Evolutionary conservation across 331 rosid genomes (phyloP).

Genomic region (Saraca asoca): DNA sequence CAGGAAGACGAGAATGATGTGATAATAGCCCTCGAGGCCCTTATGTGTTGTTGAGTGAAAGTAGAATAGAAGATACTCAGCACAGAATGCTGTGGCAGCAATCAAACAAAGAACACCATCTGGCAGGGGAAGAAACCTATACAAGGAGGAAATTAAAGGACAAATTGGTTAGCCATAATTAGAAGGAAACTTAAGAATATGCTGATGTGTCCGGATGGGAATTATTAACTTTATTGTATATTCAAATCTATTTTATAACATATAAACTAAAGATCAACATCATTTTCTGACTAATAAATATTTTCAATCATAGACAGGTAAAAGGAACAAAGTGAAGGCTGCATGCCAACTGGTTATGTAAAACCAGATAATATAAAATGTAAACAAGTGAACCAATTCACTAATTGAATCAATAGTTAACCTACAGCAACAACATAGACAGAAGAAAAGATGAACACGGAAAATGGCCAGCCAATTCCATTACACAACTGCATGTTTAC

Average conservation of each 20-base stretch:
- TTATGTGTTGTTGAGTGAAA: constrained; percentile 91
- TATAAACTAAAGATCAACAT: not conserved
- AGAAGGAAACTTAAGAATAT: not conserved
- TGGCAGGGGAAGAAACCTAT: constrained; percentile 69
- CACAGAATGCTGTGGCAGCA: constrained; percentile 78
- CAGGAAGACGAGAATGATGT: constrained; percentile 71
- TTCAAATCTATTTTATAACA: not conserved
- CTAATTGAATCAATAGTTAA: constrained; percentile 3
- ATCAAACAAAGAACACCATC: constrained; percentile 79
- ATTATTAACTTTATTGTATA: not conserved
- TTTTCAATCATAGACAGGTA: constrained; percentile 1
- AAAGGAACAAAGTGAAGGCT: not conserved
- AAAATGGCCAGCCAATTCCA: not conserved
- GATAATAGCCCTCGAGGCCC: constrained; percentile 93
- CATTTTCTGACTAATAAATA: not conserved
- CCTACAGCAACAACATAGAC: not conserved
- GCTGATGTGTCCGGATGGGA: constrained; percentile 5
- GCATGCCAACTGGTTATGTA: not conserved
- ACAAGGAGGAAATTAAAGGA: constrained; percentile 11
- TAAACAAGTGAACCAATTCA: not conserved
- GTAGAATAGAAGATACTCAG: constrained; percentile 84
- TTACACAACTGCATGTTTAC: not conserved
- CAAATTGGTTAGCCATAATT: constrained; percentile 26
- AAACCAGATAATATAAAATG: not conserved
- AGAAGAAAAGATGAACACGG: not conserved